Evolutionary conservation across 2,329 filamentous ascomycete genomes (phyloP).

Genomic region (Colletotrichum gloeosporioides): DNA sequence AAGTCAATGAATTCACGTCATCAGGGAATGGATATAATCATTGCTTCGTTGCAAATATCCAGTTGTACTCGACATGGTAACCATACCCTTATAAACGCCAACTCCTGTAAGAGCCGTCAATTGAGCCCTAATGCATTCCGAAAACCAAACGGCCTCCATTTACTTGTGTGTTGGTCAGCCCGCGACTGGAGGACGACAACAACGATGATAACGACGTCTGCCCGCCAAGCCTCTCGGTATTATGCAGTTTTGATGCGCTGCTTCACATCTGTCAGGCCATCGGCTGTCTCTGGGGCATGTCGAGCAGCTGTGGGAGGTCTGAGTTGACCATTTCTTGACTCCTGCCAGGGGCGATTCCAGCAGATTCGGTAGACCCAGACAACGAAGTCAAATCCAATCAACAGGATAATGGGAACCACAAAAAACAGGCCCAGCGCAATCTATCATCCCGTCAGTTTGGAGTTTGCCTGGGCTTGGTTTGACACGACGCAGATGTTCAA

Average conservation of each 20-base stretch:
- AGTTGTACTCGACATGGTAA: not conserved
- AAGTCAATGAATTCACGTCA: not conserved
- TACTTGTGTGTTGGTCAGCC: not conserved
- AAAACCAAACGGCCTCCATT: not conserved
- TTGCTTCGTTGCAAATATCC: not conserved
- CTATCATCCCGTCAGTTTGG: conserved; percentile 30
- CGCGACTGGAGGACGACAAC: not conserved
- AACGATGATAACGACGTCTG: not conserved
- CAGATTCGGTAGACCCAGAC: conserved; percentile 59
- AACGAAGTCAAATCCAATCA: conserved; percentile 56
- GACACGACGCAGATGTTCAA: not conserved
- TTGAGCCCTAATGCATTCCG: not conserved
- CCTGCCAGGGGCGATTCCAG: conserved; percentile 21
- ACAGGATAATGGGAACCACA: conserved; percentile 49
- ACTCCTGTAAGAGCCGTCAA: not conserved
- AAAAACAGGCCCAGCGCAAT: conserved; percentile 51
- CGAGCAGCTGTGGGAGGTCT: not conserved
- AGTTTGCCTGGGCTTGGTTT: too few relatives aligned
- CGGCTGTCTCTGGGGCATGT: not conserved
- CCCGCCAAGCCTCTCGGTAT: not conserved
- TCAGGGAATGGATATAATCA: not conserved
- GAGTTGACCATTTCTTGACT: not conserved
- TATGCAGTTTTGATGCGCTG: not conserved
- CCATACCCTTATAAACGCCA: not conserved
- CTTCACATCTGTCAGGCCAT: not conserved